These are phyloP conservation scores for Phytophthora fragariaefolia DNA, from an alignment of 352 stramenopile genomes.

Conservation along the genomic window DNA sequence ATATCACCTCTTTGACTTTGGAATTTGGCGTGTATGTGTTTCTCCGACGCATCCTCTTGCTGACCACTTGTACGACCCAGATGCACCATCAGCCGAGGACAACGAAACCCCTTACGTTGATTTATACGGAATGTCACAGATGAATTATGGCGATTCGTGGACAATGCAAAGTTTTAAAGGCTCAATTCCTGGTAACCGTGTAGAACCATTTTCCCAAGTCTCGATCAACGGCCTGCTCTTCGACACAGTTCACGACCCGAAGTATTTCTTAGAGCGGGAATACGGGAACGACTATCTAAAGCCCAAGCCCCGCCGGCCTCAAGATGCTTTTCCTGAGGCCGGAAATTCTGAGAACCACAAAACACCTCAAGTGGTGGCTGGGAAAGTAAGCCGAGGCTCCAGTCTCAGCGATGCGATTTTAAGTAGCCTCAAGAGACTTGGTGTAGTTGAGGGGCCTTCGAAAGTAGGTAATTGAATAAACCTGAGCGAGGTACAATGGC, in stretches of 20 bases:
- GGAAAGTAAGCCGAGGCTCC: background rate
- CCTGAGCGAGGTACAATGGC: background rate
- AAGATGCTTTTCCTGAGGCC: background rate
- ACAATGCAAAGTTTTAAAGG: slow-evolving; percentile 24
- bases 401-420: background rate
- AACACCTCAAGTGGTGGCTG: background rate
- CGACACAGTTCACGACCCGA: slow-evolving; percentile 33
- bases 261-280: slow-evolving; percentile 30
- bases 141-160: background rate
- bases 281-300: slow-evolving; percentile 35
- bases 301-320: slow-evolving; percentile 3
- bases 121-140: slow-evolving; percentile 25
- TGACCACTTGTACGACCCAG: slow-evolving; percentile 34
- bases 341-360: background rate
- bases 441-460: background rate
- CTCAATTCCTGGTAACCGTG: slow-evolving; percentile 6
- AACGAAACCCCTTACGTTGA: slow-evolving; percentile 36
- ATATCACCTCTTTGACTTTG: slow-evolving; percentile 47
- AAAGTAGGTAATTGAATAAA: background rate
- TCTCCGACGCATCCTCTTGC: slow-evolving; percentile 37
- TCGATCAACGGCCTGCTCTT: slow-evolving; percentile 29
- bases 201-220: slow-evolving; percentile 21
- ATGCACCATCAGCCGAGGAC: background rate
- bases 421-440: background rate
- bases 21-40: slow-evolving; percentile 18